Evolutionary conservation across 306 rosid species (phyloP), one percentile per base, ranked within the genome.

Genomic region (Pterocarpus macrocarpus): DNA sequence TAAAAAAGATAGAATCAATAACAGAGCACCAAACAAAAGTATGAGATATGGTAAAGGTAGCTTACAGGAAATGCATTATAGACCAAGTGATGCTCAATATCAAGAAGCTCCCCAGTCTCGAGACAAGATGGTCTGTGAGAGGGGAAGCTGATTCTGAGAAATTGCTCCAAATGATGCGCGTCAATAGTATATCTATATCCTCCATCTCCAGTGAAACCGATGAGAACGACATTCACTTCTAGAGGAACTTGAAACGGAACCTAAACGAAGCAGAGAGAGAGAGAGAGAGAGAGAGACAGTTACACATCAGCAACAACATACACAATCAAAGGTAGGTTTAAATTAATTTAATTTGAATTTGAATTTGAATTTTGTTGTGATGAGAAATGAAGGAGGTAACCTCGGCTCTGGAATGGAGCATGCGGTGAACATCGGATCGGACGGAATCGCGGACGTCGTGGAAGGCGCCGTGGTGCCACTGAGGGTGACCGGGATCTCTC

Each of bases 381-480:
- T 56, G 59, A 32, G 12, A 36, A 53, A 30, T 9, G 36, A 11
- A n/a, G 35, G 38, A 10, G 68, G 33, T 2, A 64, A 95, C 99
- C 99, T 95, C 99, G 8, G 99, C 98, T 13, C 98, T 97, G 81
- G 98, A 83, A 75, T 95, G 99, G 55, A 95, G 94, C 99, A 93
- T 90, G 84, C 96, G 97, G 74, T 93, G 99, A 73, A 93, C 90
- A 34, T 93, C 97, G 82, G 92, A 85, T 85, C 96, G 96, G 72
- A 95, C 87, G 75, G 65, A 75, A 6, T 92, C 93, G 9, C 91
- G 81, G 72, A 95, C 98, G 85, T 92, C 97, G 81, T 91, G 99
- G 87, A 95, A 95, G 82, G 98, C 98, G 2, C 97, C 84, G 74
- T 95, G 99, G 86, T 95, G 99, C 99, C 99, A 95, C 64, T 95